phyloP scores from a whole-genome alignment of 306 rosid genomes.

The Dalbergia cultrata region DNA sequence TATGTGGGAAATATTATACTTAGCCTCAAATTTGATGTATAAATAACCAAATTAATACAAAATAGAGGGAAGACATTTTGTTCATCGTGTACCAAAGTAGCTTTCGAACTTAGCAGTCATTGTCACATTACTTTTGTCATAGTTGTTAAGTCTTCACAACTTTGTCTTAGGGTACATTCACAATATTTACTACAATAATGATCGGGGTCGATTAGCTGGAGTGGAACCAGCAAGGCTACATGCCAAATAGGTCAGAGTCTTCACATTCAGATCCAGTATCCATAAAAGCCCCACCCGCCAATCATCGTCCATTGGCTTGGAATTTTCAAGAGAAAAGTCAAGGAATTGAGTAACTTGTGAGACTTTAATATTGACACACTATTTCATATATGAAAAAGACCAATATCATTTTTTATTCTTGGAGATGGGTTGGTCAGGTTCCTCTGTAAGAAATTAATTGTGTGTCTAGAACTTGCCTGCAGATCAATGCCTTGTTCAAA shows the following conservation, averaged over 20 bases:
- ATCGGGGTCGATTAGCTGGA: neutral
- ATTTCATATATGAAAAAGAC: neutral
- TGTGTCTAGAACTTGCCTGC: neutral
- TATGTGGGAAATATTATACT: no score
- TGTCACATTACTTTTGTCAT: neutral
- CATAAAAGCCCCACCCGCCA: neutral
- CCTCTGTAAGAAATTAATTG: neutral
- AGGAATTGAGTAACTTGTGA: conserved; percentile 3
- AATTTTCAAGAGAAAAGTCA: conserved; percentile 8
- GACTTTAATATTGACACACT: neutral
- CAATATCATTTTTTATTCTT: neutral
- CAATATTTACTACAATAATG: neutral
- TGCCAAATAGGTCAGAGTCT: neutral
- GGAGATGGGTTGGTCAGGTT: neutral
- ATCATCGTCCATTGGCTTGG: neutral
- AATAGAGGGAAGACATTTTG: neutral
- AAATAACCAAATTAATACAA: neutral
- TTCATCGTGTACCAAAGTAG: neutral
- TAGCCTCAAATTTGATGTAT: neutral
- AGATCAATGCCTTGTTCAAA: neutral
- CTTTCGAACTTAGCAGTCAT: neutral
- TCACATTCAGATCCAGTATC: neutral
- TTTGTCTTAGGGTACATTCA: neutral
- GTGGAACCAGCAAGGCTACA: neutral
- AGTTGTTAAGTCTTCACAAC: neutral